phyloP scores from a whole-genome alignment of 2,329 filamentous ascomycete species.

The Colletotrichum higginsianum region DNA sequence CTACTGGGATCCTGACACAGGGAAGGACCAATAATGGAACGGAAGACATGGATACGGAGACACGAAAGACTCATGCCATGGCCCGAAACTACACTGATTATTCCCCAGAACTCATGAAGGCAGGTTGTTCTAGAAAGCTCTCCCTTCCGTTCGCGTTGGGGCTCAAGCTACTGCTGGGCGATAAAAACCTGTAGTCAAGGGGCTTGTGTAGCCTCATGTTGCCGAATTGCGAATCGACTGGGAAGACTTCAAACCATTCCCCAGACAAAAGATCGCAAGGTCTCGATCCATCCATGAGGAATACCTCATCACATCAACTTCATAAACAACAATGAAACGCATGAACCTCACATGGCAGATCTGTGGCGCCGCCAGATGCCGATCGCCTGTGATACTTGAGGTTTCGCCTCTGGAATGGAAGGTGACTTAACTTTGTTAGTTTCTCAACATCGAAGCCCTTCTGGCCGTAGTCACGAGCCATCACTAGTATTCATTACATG shows the following conservation, averaged over 20 bases:
- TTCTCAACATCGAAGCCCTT: too few relatives aligned
- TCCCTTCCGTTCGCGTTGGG: too few relatives aligned
- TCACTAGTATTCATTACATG: background rate
- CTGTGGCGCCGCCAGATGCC: constrained; percentile 13
- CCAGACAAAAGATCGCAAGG: constrained; percentile 29
- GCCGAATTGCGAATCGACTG: constrained; percentile 5
- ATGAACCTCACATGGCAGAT: background rate
- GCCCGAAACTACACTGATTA: too few relatives aligned
- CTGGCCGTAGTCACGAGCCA: background rate
- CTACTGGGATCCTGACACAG: constrained; percentile 16
- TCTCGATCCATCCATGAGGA: constrained; percentile 3
- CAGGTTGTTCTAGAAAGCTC: too few relatives aligned
- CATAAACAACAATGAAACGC: constrained; percentile 28
- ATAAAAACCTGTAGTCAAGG: background rate
- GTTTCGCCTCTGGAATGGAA: background rate
- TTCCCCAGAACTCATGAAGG: too few relatives aligned
- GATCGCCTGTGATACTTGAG: too few relatives aligned
- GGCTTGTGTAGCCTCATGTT: constrained; percentile 30
- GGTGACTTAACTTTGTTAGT: background rate
- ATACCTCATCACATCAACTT: background rate
- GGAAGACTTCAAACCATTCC: constrained; percentile 29
- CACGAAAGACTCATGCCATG: background rate
- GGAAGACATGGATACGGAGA: background rate
- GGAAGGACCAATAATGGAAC: constrained; percentile 28
- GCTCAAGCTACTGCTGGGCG: too few relatives aligned